Evolutionary conservation across 2,329 filamentous ascomycete genomes (phyloP), one percentile per base, ranked within the genome.

Genomic region (Pseudocercospora vitis): DNA sequence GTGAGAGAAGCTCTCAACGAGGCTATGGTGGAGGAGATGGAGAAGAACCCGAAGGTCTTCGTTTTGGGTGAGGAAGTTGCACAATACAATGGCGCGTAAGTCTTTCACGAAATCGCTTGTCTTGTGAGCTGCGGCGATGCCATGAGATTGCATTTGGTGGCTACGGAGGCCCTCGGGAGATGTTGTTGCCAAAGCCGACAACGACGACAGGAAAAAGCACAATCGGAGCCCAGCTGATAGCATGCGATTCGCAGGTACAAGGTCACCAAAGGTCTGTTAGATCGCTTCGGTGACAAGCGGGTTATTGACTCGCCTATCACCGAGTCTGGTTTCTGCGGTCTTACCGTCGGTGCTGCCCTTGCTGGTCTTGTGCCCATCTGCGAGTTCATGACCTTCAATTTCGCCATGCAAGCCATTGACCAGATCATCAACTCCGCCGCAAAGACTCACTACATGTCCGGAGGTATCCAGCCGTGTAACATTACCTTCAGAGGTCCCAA

Each of bases 321-420:
- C 58, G 94, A 99, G 78, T 91, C 88, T 68, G 94, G 94, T 67
- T 99, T 99, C 80, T 81, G 80, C 71, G 94, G 94, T 81, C 82
- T 99, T 59, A 92, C 92, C 50, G 87, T 97, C 62, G 94, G 94
- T 76, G 90, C 94, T 72, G 94, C 94, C 58, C 84, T 99, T 68
- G 92, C 91, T 72, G 94, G 94, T 63, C 82, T 99, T 66, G 88
- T 95, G 78, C 94, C 94, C 58, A 83, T 99, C 66, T 94, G 88
- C 83, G 94, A 99, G 80, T 99, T 99, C 83, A 99, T 99, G 94
- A 99, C 94, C 70, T 97, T 96, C 85, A 99, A 99, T 84, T 97
- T 97, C 73, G 92, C 94, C 75, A 99, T 99, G 94, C 94, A 99
- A 80, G 90, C 94, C 73, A 99, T 99, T 76, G 94, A 99, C 75